Percentiles rank a stretch among this genome's conserved stretches.
Conservation (phyloP, 176 grass and related monocot species). For the Oryza glaberrima region DNA sequence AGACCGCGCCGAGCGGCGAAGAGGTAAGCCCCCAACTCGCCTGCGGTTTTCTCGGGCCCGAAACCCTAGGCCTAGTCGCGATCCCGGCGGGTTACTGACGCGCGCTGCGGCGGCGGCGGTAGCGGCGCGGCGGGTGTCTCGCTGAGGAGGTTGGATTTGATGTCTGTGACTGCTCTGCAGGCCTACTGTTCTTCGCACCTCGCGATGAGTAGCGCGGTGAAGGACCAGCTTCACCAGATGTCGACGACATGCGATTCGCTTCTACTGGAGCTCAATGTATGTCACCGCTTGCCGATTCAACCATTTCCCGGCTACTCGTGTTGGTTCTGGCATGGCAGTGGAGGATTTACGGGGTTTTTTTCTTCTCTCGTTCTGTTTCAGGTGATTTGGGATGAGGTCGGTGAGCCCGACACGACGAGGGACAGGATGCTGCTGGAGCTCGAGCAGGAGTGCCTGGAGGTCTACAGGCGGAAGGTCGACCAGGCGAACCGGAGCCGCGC, state of each 20-base stretch:
- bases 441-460: conserved; percentile 72
- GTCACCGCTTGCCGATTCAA: neutral
- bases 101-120: no score
- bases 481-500: conserved; percentile 63
- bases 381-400: conserved; percentile 90
- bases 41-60: conserved; percentile 12
- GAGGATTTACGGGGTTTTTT: neutral
- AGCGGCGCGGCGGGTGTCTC: neutral
- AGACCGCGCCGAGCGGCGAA: conserved; percentile 33
- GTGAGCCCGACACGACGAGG: conserved; percentile 63
- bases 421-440: conserved; percentile 71
- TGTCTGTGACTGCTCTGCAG: conserved; percentile 31
- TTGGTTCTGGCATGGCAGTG: neutral
- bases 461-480: conserved; percentile 78
- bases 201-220: conserved; percentile 55
- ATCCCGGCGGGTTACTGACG: neutral
- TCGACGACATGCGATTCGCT: conserved; percentile 70
- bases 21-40: conserved; percentile 18
- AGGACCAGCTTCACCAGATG: conserved; percentile 66
- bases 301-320: neutral
- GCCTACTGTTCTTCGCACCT: conserved; percentile 4
- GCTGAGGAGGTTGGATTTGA: conserved; percentile 16
- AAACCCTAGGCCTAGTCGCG: conserved; percentile 31
- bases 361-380: conserved; percentile 28
- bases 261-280: conserved; percentile 79